phyloP scores from a whole-genome alignment of 2,329 filamentous ascomycete genomes.

The Metarhizium humberi region DNA sequence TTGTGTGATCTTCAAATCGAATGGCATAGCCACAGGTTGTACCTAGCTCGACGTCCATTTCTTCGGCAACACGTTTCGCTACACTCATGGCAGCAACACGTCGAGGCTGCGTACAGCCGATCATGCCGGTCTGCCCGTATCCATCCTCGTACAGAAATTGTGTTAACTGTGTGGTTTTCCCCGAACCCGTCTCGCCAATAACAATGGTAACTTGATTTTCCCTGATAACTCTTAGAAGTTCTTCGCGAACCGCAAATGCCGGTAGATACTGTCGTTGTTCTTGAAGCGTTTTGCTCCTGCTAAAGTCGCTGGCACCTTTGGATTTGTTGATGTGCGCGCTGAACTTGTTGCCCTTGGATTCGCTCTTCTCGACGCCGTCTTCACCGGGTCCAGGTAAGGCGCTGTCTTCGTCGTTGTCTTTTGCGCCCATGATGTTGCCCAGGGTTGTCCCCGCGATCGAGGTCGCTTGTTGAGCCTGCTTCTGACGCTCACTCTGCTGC shows the following conservation, averaged over 20 bases:
- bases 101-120: slow-evolving; percentile 91
- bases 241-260: slow-evolving; percentile 92
- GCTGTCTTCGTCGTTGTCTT: slow-evolving; percentile 87
- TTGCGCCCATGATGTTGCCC: slow-evolving; percentile 92
- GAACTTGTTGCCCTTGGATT: slow-evolving; percentile 59
- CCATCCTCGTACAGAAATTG: slow-evolving; percentile 96
- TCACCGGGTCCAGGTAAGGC: slow-evolving; percentile 69
- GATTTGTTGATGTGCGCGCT: slow-evolving; percentile 81
- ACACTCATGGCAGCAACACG: slow-evolving; percentile 99
- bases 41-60: slow-evolving; percentile 92
- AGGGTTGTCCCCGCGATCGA: slow-evolving; percentile 85
- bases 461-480: slow-evolving; percentile 90
- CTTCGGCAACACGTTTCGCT: slow-evolving; percentile 93
- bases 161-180: slow-evolving; percentile 94
- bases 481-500: slow-evolving; percentile 86
- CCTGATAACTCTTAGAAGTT: slow-evolving; percentile 80
- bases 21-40: slow-evolving; percentile 91
- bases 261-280: slow-evolving; percentile 92
- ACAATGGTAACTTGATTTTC: slow-evolving; percentile 98
- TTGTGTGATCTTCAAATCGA: slow-evolving; percentile 96
- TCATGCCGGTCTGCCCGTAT: slow-evolving; percentile 79
- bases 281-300: slow-evolving; percentile 77
- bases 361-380: slow-evolving; percentile 50
- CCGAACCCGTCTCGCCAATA: slow-evolving; percentile 92
- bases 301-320: slow-evolving; percentile 83